Conservation (phyloP, 73 alveolate genomes). For the Stentor roeselii region DNA sequence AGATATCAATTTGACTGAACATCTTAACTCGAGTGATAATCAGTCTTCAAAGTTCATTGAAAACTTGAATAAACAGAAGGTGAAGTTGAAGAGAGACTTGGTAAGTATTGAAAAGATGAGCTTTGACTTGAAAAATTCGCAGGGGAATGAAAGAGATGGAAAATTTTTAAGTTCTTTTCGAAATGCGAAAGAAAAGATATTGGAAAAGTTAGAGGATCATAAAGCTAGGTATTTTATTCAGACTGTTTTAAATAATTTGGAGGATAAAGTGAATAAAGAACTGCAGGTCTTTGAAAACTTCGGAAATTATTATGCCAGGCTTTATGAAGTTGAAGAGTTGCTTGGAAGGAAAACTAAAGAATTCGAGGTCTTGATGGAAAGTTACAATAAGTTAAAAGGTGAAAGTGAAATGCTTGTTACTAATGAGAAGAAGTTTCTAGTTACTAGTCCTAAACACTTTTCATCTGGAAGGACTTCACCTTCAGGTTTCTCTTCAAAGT, state of each 20-base stretch:
- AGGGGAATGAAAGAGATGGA: background rate
- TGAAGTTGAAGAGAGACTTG: background rate
- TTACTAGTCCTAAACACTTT: background rate
- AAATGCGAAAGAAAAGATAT: background rate
- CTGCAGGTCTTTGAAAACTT: too few species aligned
- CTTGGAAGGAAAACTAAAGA: too few species aligned
- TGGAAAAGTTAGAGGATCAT: background rate
- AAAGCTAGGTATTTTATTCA: background rate
- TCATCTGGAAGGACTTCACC: conserved; percentile 3
- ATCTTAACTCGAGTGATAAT: background rate
- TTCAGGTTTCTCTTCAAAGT: background rate
- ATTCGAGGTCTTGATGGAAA: background rate
- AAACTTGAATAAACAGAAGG: background rate
- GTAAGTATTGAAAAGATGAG: background rate
- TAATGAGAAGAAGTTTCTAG: background rate
- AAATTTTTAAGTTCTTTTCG: background rate
- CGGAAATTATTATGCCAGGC: background rate
- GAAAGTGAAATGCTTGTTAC: background rate
- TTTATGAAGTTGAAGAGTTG: background rate
- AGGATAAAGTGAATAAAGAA: background rate
- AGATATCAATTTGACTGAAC: background rate
- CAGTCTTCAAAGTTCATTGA: background rate
- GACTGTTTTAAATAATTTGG: background rate
- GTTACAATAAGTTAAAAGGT: background rate
- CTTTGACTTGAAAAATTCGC: background rate